Percentiles rank a stretch among this genome's conserved stretches.
phyloP scores from a whole-genome alignment of 106 monocot species.

The Platanthera guangdongensis region DNA sequence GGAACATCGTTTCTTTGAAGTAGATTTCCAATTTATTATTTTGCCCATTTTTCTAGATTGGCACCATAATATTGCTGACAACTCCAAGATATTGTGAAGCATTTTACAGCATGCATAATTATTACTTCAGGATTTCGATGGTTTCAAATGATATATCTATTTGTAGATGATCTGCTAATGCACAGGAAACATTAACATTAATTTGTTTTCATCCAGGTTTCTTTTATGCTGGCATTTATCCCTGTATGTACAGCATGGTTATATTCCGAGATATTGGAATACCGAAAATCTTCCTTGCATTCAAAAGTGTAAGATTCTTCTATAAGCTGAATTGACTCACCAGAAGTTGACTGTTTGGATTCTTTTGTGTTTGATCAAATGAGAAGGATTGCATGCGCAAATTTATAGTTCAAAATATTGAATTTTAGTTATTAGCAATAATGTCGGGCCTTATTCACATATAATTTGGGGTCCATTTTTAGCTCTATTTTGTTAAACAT shows the following conservation, averaged over 20 bases:
- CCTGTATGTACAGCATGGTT: slow-evolving; percentile 33
- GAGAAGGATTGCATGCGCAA: background rate
- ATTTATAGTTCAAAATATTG: background rate
- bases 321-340: background rate
- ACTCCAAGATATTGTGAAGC: background rate
- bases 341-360: background rate
- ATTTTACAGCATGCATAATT: background rate
- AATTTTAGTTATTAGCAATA: background rate
- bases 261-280: slow-evolving; percentile 35
- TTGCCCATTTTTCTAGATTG: background rate
- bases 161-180: background rate
- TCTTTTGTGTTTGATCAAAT: background rate
- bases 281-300: slow-evolving; percentile 21
- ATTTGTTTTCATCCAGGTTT: slow-evolving; percentile 29
- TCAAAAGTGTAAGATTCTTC: slow-evolving; percentile 31
- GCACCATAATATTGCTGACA: background rate
- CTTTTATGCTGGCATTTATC: slow-evolving; percentile 35
- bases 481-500: background rate
- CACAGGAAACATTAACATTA: background rate
- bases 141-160: background rate
- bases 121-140: background rate
- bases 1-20: background rate
- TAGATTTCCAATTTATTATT: background rate
- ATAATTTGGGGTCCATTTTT: background rate
- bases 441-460: background rate